A percentile compares a stretch with the other conserved stretches of the same genome.
Evolutionary conservation across 495 filamentous ascomycete species (phyloP).

Genomic region (Aspergillus indologenus): DNA sequence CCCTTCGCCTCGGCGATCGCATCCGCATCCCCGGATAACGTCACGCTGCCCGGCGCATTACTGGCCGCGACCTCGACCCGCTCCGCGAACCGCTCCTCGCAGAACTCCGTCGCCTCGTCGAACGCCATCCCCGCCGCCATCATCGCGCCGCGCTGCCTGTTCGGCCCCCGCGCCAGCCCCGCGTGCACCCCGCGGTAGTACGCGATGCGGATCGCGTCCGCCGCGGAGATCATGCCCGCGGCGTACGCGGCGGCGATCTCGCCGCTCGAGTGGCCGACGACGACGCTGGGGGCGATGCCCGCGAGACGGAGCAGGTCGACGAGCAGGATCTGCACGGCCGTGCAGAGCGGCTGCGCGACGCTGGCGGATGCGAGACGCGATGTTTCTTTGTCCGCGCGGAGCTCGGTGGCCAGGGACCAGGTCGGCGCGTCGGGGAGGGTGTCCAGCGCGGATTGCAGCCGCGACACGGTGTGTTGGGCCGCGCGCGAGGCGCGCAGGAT

Average conservation of each 20-base stretch:
- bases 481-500: background rate
- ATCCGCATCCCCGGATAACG: slow-evolving; percentile 42
- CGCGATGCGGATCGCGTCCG: slow-evolving; percentile 19
- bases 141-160: slow-evolving; percentile 43
- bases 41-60: slow-evolving; percentile 52
- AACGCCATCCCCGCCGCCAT: slow-evolving; percentile 22
- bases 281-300: slow-evolving; percentile 12
- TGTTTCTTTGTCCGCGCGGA: background rate
- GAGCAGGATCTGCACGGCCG: slow-evolving; percentile 22
- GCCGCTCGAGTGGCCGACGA: slow-evolving; percentile 24
- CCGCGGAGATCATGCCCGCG: slow-evolving; percentile 13
- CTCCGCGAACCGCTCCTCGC: background rate
- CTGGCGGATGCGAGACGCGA: slow-evolving; percentile 12
- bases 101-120: background rate
- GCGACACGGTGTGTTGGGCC: background rate
- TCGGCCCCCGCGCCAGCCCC: slow-evolving; percentile 24
- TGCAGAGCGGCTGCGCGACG: slow-evolving; percentile 18
- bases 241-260: slow-evolving; percentile 27
- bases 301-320: slow-evolving; percentile 18
- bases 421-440: background rate
- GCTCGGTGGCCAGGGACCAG: background rate
- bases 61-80: slow-evolving; percentile 19
- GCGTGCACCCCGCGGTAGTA: too few species aligned
- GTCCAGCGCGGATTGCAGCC: background rate
- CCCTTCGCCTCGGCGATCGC: background rate